Base-by-base conservation (phyloP, 2,329 filamentous ascomycete genomes). In the Colletotrichum musicola region DNA sequence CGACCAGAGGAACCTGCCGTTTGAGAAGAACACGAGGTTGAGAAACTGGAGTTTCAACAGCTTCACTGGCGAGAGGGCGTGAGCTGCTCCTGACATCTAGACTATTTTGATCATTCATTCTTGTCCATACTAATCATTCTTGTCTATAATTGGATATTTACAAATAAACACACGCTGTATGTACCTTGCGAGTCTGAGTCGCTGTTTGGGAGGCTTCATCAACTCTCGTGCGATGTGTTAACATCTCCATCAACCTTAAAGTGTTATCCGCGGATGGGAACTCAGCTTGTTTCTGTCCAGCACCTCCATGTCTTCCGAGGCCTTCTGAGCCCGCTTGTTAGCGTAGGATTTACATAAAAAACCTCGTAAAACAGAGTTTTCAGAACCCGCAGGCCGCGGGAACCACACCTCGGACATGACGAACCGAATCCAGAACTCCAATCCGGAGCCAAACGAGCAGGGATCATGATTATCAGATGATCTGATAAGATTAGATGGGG, bases 401-500 rank as follows among this genome's bases (percentile, higher is more conserved):
- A 22, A n/a, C n/a, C 6, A 13, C 30, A 35, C 30, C 18, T 67
- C 64, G 44, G 59, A 57, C 18, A 67, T 67, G 53, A 63, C 7
- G 46, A 42, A 42, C 35, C 64, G 44, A 35, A 25, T 67, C 53
- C 6, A 57, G 64, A 50, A 40, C 30, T 46, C 51, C 51, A 3
- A 25, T 51, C 64, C 64, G 42, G 44, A 20, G 10, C 27, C 42
- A 35, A 10, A 10, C 25, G 6, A 35, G 35, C 64, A 67, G 53
- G 59, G 59, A 63, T 58, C n/a, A 0, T 18, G 60, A 71, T 73
- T 72, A 73, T 74, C 72, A 72, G 71, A 73, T 74, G 64, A 72
- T 72, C 72, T 72, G 72, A 74, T 74, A 62, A 74, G 71, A 73
- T 72, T 70, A 64, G 54, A 55, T 63, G 53, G 16, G 16, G 5